Base-by-base conservation (phyloP, 192 early-diverging fungal genomes). In the Entomortierella parvispora region DNA sequence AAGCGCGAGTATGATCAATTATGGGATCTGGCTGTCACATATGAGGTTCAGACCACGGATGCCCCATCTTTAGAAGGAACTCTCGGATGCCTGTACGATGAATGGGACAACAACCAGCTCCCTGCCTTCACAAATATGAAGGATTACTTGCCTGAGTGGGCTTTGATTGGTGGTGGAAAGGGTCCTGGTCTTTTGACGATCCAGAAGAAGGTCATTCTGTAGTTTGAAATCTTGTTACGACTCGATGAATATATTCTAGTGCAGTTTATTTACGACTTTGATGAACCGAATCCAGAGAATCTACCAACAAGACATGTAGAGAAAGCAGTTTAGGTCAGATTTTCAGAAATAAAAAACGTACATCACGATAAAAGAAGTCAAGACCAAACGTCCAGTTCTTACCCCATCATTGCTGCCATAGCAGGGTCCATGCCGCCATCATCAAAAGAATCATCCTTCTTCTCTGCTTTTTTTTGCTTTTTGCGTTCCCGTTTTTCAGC, bases 331-430 rank as follows among this genome's bases (percentile, higher is more conserved):
- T n/a, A n/a, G n/a, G n/a, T n/a, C n/a, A n/a, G n/a, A n/a, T n/a
- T n/a, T n/a, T n/a, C n/a, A n/a, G n/a, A n/a, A n/a, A 2, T 5
- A 22, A 40, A 40, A 12, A 40, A 40, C 37, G 37, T 40, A 23
- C 7, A 31, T 29, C 25, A 23, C 26, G 17, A 47, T 6, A 40
- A 28, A 70, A 42, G 17, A 58, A 40, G 47, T 70, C 48, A 31
- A 5, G 18, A 6, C n/a, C 26, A 5, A 26, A 23, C 3, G 17
- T n/a, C 3, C 23, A 37, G 14, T 8, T 7, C 28, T 47, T 64
- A 86, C 47, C 93, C 96, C 91, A 97, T 95, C 82, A 93, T 80
- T 42, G 84, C 85, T 15, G 89, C 86, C 79, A 97, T 90, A 7
- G 88, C 90, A 3, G 82, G 68, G 53, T 90, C 88, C 20, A 84